phyloP scores from a whole-genome alignment of 768 basidiomycete genomes.

The Rhodotorula graminis region DNA sequence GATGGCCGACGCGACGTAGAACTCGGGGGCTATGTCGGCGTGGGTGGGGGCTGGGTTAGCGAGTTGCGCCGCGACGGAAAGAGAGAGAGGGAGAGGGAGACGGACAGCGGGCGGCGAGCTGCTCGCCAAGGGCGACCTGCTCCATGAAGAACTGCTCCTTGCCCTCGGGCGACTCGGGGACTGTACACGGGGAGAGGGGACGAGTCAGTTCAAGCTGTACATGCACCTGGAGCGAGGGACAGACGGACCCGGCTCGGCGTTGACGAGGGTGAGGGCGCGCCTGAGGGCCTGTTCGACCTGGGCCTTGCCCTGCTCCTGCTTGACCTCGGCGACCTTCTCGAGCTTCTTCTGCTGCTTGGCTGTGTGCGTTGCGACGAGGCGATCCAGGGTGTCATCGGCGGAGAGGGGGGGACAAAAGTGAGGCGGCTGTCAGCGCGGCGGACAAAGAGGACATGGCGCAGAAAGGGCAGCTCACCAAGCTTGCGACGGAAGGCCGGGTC shows the following conservation, averaged over 20 bases:
- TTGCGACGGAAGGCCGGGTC: constrained; percentile 80
- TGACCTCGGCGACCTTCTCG: constrained; percentile 59
- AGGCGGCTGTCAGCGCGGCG: neutral
- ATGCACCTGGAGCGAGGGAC: too few relatives aligned
- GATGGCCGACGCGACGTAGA: constrained; percentile 73
- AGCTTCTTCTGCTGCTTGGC: constrained; percentile 90
- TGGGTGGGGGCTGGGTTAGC: too few relatives aligned
- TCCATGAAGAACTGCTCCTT: constrained; percentile 88
- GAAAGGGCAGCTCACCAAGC: constrained; percentile 59
- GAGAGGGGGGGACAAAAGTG: neutral
- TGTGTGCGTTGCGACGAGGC: constrained; percentile 45
- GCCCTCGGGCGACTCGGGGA: constrained; percentile 65
- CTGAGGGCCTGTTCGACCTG: constrained; percentile 63
- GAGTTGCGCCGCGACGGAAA: too few relatives aligned
- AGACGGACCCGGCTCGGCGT: constrained; percentile 55
- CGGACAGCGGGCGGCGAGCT: constrained; percentile 68
- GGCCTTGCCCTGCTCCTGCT: constrained; percentile 47
- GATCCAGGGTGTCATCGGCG: neutral
- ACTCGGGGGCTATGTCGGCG: constrained; percentile 80
- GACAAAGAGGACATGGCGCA: neutral
- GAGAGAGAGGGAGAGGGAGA: constrained; percentile 14
- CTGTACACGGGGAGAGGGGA: constrained; percentile 8
- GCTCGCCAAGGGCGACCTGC: constrained; percentile 82
- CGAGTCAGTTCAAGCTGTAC: too few relatives aligned
- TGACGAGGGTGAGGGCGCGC: constrained; percentile 51